Conservation (phyloP, 2,329 filamentous ascomycete species). For the Intubia oerlemansii region DNA sequence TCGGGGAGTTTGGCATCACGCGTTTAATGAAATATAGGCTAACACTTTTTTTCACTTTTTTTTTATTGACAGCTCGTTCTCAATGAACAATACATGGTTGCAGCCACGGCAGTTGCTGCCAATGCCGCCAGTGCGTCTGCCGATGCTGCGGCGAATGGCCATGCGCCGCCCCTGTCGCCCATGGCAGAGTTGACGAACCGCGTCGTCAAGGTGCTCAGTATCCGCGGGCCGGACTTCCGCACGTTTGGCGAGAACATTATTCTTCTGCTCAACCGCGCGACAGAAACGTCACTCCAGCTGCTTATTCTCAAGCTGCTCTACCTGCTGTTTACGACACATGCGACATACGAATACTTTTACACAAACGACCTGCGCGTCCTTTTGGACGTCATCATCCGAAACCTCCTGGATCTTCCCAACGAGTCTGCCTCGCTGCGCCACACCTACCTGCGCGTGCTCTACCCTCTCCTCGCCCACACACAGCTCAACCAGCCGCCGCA, state of each 20-base stretch:
- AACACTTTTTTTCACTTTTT: no score
- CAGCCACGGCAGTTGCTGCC: slow-evolving; percentile 30
- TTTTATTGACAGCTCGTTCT: slow-evolving; percentile 93
- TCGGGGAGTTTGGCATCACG: no score
- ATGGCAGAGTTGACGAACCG: slow-evolving; percentile 87
- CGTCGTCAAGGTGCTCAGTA: slow-evolving; percentile 75
- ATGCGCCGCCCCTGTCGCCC: slow-evolving; percentile 16
- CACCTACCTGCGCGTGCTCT: slow-evolving; percentile 83
- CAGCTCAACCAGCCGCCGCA: slow-evolving; percentile 71
- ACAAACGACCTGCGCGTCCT: slow-evolving; percentile 91
- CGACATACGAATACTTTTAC: slow-evolving; percentile 96
- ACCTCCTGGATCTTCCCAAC: slow-evolving; percentile 84
- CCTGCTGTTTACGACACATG: slow-evolving; percentile 76
- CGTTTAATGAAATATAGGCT: no score
- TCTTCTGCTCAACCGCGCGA: slow-evolving; percentile 80
- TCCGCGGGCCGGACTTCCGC: slow-evolving; percentile 61
- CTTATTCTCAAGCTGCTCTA: slow-evolving; percentile 94
- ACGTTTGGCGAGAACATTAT: slow-evolving; percentile 98
- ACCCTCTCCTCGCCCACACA: slow-evolving; percentile 77
- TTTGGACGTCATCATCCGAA: slow-evolving; percentile 87
- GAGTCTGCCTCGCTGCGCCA: slow-evolving; percentile 61
- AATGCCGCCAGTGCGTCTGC: slow-evolving; percentile 8
- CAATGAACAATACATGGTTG: slow-evolving; percentile 96
- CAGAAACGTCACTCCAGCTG: slow-evolving; percentile 80
- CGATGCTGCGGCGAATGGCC: no score